Base-by-base conservation (phyloP, 164 flowering plant species). In the Vitis rotundifolia region DNA sequence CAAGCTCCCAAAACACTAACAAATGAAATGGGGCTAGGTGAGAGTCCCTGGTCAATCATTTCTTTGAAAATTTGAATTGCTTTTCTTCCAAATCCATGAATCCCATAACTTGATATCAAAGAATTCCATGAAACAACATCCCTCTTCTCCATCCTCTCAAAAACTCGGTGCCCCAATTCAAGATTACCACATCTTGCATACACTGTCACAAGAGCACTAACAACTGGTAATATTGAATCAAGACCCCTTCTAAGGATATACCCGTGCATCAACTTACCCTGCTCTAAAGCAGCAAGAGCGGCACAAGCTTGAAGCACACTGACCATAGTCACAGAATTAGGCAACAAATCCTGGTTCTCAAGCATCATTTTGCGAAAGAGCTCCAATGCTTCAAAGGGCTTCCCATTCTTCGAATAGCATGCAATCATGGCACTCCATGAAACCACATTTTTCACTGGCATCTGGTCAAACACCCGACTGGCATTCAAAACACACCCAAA, bases 341-440 rank as follows among this genome's bases (percentile, higher is more conserved):
- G 92, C 66, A 64, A 9, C 18, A 19, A 70, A 73, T 85, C 85
- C 16, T 53, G 63, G 26, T 48, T 75, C 78, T 70, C 83, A 29
- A 37, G 53, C 80, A 87, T 80, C 97, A 90, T 88, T 60, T 84
- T 82, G 12, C 80, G 73, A 65, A 95, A 91, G 18, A 90, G 74
- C 68, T 84, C 82, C 80, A 95, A 72, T 4, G 97, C 98, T 50
- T 89, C 93, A 72, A 76, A 78, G 2, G 95, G 79, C 76, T 63
- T 84, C 37, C 80, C 91, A 69, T 91, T 93, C 73, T 83, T 89
- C 0, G 84, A 87, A 73, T 82, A 91, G 59, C 94, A 89, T 7
- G 90, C 91, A 70, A 95, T 91, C 94, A 95, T 88, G 0, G 97
- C 96, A 68, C 92, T 95, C 97, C 99, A 95, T 11, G 95, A 86